Percentiles rank a stretch among this genome's conserved stretches.
These are phyloP conservation scores for Ramalina peruviana DNA, from an alignment of 495 filamentous ascomycete genomes.

Conservation along the genomic window DNA sequence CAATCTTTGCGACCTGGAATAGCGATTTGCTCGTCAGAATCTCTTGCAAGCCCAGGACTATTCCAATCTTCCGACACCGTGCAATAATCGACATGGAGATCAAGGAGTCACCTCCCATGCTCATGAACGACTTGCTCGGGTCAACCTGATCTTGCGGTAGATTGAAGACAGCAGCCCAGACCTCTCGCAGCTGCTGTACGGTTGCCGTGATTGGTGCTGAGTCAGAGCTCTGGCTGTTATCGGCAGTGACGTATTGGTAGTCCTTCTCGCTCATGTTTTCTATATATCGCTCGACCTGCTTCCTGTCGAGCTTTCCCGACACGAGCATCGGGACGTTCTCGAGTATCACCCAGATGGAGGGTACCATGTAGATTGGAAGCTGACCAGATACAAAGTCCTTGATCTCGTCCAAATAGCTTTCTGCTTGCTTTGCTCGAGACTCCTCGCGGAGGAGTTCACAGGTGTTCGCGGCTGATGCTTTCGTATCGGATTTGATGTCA, in stretches of 20 bases:
- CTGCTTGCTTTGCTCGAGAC: conserved; percentile 9
- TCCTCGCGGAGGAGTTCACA: conserved; percentile 3
- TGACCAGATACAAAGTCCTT: conserved; percentile 14
- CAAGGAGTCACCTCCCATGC: conserved; percentile 41
- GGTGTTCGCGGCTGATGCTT: neutral
- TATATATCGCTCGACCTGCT: conserved; percentile 29
- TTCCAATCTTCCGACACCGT: conserved; percentile 16
- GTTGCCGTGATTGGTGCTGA: conserved; percentile 8
- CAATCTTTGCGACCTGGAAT: conserved; percentile 7
- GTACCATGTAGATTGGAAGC: conserved; percentile 36
- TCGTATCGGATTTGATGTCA: conserved; percentile 8
- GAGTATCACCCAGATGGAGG: conserved; percentile 30
- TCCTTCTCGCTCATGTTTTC: conserved; percentile 26
- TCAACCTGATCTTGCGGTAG: conserved; percentile 16
- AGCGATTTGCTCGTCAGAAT: conserved; percentile 18
- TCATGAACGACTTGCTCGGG: conserved; percentile 36
- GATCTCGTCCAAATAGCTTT: conserved; percentile 4
- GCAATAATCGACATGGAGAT: conserved; percentile 33
- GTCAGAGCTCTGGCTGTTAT: neutral
- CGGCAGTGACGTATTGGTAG: conserved; percentile 3
- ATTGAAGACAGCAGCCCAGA: conserved; percentile 27
- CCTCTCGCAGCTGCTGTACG: conserved; percentile 16
- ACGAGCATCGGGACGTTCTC: conserved; percentile 32
- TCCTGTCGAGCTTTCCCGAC: conserved; percentile 36
- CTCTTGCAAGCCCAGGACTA: conserved; percentile 25